Conservation (phyloP, 129 eudicot genomes). For the Lactuca sativa region DNA sequence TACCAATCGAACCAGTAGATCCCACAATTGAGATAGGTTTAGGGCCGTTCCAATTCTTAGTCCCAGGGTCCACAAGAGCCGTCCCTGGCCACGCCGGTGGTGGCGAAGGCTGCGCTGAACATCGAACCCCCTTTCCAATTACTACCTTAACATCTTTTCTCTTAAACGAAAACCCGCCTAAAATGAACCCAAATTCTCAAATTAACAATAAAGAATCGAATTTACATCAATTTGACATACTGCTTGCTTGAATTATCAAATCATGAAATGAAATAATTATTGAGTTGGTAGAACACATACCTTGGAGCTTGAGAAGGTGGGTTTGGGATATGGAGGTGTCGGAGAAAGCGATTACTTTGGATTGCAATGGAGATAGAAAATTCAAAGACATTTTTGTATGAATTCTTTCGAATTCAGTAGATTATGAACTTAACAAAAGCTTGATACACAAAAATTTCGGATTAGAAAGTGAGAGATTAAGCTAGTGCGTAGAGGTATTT, state of each 20-base stretch:
- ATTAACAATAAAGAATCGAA: not conserved
- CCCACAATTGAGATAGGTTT: constrained; percentile 90
- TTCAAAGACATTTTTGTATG: constrained; percentile 26
- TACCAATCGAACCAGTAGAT: constrained; percentile 93
- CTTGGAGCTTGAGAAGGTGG: constrained; percentile 30
- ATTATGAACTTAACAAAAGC: not conserved
- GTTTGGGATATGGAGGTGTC: constrained; percentile 11
- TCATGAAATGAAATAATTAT: not conserved
- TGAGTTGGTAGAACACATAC: constrained; percentile 13
- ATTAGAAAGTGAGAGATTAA: constrained; percentile 8
- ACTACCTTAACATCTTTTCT: constrained; percentile 44
- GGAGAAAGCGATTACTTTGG: constrained; percentile 5
- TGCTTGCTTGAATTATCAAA: not conserved
- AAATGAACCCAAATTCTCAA: not conserved
- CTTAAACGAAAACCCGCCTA: constrained; percentile 58
- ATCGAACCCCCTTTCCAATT: constrained; percentile 53
- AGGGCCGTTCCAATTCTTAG: constrained; percentile 78
- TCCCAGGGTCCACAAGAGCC: constrained; percentile 59
- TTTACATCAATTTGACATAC: not conserved
- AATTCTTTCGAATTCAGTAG: not conserved
- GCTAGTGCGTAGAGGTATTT: not conserved
- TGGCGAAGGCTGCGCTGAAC: constrained; percentile 67
- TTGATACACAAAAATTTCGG: not conserved
- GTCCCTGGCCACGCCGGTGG: constrained; percentile 91
- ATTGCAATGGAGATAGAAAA: constrained; percentile 26